Percentiles rank a stretch among this genome's conserved stretches.
Evolutionary conservation across 768 basidiomycete genomes (phyloP).

Genomic region (Collybiopsis luxurians): DNA sequence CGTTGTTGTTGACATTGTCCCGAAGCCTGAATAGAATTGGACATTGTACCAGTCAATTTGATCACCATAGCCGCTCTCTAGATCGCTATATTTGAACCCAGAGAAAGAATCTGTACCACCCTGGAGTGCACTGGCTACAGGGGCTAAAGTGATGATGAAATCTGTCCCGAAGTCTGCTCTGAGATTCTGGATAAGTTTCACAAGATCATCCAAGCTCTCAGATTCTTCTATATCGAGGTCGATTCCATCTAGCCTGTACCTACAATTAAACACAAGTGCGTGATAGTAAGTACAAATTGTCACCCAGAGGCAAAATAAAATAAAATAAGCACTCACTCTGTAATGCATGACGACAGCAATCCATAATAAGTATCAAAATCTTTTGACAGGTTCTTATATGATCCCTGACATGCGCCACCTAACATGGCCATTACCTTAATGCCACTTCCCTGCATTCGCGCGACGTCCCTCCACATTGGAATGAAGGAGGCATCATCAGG

Average conservation of each 20-base stretch:
- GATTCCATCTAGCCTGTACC: constrained; percentile 23
- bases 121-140: background rate
- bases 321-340: constrained; percentile 10
- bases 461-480: constrained; percentile 22
- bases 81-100: constrained; percentile 21
- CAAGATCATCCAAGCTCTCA: constrained; percentile 12
- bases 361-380: constrained; percentile 21
- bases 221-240: constrained; percentile 24
- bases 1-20: constrained; percentile 16
- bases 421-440: constrained; percentile 25
- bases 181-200: constrained; percentile 18
- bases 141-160: too few relatives aligned
- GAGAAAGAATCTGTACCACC: constrained; percentile 11
- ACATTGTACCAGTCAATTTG: constrained; percentile 23
- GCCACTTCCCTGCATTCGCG: constrained; percentile 17
- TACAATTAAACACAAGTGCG: too few relatives aligned
- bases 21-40: constrained; percentile 25
- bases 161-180: constrained; percentile 21
- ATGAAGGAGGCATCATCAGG: constrained; percentile 17
- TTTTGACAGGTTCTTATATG: constrained; percentile 16
- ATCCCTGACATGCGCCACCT: constrained; percentile 21
- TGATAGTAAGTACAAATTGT: background rate
- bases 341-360: constrained; percentile 14
- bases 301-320: background rate
- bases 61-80: constrained; percentile 12